Evolutionary conservation across 2,329 filamentous ascomycete species (phyloP).

Genomic region (Xylaria hypoxylon): DNA sequence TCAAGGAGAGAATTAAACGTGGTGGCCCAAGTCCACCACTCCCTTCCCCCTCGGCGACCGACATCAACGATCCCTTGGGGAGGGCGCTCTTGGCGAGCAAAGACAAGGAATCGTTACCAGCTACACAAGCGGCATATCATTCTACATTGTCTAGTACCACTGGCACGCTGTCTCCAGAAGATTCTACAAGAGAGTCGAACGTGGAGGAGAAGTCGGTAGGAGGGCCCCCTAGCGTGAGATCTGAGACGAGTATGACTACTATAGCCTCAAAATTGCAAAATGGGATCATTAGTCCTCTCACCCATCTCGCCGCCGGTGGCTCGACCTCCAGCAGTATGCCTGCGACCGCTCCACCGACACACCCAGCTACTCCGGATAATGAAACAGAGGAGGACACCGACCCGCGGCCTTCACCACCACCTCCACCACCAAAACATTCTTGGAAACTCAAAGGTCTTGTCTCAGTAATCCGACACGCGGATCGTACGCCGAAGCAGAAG

Average conservation of each 20-base stretch:
- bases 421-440: constrained; percentile 84
- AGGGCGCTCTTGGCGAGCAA: constrained; percentile 50
- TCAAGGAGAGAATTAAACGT: constrained; percentile 78
- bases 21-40: constrained; percentile 69
- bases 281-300: constrained; percentile 52
- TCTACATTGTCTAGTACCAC: constrained; percentile 38
- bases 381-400: constrained; percentile 47
- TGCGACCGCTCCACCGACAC: constrained; percentile 55
- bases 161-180: constrained; percentile 37
- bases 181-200: constrained; percentile 35
- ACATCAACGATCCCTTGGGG: constrained; percentile 53
- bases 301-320: constrained; percentile 45
- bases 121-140: constrained; percentile 37
- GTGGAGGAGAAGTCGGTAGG: constrained; percentile 43
- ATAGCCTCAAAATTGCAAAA: constrained; percentile 53
- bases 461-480: constrained; percentile 94
- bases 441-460: constrained; percentile 99
- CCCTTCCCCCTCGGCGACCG: constrained; percentile 61
- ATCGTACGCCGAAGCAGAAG: constrained; percentile 98
- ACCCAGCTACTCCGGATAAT: constrained; percentile 53
- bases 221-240: constrained; percentile 39
- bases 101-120: constrained; percentile 54
- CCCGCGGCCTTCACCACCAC: constrained; percentile 66
- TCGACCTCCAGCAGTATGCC: constrained; percentile 52
- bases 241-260: constrained; percentile 43